phyloP scores from a whole-genome alignment of 2,329 filamentous ascomycete species.

The Daldinia sp. region DNA sequence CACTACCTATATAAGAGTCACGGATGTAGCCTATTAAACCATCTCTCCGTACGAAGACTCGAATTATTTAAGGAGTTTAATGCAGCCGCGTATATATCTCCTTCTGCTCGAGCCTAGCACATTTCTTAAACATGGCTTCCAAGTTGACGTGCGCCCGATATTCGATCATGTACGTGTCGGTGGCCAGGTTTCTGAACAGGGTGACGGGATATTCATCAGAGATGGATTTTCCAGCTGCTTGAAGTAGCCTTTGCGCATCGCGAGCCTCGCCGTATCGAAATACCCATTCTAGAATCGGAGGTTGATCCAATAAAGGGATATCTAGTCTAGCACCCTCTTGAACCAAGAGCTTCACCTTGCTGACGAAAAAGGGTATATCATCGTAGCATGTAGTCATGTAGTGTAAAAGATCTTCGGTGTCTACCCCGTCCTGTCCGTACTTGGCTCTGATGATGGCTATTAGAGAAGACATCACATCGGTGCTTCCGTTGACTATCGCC shows the following conservation, averaged over 20 bases:
- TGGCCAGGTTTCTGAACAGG: no score
- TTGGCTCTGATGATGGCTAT: neutral
- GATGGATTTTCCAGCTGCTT: no score
- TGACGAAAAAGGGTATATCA: neutral
- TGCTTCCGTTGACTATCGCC: neutral
- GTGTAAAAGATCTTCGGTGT: neutral
- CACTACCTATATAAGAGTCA: no score
- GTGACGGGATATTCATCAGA: no score
- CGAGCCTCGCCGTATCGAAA: fast-evolving
- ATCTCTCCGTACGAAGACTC: no score
- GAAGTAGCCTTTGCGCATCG: neutral
- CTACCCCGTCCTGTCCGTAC: neutral
- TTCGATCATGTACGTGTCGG: no score
- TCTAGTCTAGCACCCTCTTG: neutral
- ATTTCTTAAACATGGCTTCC: no score
- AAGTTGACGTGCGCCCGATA: no score
- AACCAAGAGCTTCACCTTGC: neutral
- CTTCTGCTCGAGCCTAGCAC: no score
- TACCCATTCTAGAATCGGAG: neutral
- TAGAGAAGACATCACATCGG: neutral
- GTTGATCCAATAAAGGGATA: neutral
- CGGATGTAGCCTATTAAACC: no score
- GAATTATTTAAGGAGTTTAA: no score
- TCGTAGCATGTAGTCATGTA: neutral
- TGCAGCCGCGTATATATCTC: no score